Conservation (phyloP, 2,329 filamentous ascomycete genomes). For the Pseudogymnoascus pannorum region DNA sequence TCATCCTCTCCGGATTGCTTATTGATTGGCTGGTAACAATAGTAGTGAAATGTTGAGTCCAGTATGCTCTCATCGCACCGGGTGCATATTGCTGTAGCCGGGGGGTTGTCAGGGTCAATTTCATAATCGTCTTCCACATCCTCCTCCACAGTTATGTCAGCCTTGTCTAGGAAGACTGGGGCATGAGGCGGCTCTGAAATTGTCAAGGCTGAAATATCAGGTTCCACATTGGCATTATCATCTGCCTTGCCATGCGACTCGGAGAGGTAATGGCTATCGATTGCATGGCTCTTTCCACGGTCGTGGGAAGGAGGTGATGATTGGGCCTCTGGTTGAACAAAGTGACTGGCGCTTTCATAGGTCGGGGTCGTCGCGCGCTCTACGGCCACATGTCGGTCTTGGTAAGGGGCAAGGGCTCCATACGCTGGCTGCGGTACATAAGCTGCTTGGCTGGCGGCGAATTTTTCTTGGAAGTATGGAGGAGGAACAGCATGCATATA, state of each 20-base stretch:
- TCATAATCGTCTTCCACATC: background rate
- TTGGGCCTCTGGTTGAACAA: background rate
- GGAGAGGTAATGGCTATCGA: background rate
- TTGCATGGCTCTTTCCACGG: background rate
- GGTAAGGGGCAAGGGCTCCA: background rate
- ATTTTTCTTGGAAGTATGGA: background rate
- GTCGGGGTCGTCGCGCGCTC: background rate
- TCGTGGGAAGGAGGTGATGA: background rate
- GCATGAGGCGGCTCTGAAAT: background rate
- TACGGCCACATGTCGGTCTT: background rate
- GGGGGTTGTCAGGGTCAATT: background rate
- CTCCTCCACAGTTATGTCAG: background rate
- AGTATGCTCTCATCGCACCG: background rate
- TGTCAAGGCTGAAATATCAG: background rate
- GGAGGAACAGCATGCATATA: background rate
- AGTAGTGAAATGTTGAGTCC: background rate
- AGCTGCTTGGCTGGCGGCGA: background rate
- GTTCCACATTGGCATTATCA: background rate
- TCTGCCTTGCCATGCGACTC: constrained; percentile 2
- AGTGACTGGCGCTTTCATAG: background rate
- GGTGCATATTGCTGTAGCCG: background rate
- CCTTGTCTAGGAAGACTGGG: background rate
- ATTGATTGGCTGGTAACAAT: background rate
- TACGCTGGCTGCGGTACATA: background rate
- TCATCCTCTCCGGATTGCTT: background rate